Evolutionary conservation across 2,329 filamentous ascomycete species (phyloP).

Genomic region (Phoma sp.): DNA sequence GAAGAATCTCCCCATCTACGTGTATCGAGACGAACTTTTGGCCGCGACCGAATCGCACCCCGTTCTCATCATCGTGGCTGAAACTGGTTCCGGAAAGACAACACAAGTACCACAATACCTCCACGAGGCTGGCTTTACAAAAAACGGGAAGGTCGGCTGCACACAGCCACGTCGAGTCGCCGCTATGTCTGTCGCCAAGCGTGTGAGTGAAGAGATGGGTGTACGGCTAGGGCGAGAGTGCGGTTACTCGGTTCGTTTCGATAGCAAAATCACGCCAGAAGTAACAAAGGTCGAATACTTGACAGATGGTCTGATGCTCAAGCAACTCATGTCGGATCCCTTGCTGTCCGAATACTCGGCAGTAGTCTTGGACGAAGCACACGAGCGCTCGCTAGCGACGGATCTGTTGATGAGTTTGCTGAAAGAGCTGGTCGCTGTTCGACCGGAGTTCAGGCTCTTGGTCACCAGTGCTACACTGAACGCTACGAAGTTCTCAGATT

Average conservation of each 20-base stretch:
- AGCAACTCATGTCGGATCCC: conserved; percentile 89
- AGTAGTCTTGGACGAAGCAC: conserved; percentile 96
- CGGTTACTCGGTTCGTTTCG: conserved; percentile 93
- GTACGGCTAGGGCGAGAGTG: conserved; percentile 90
- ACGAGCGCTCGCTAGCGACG: conserved; percentile 89
- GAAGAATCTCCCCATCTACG: conserved; percentile 88
- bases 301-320: conserved; percentile 94
- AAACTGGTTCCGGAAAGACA: conserved; percentile 94
- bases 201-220: conserved; percentile 93
- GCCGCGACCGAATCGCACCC: conserved; percentile 86
- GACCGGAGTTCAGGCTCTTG: conserved; percentile 85
- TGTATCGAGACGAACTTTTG: conserved; percentile 83
- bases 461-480: conserved; percentile 96
- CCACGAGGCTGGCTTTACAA: conserved; percentile 65
- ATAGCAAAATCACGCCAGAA: conserved; percentile 77
- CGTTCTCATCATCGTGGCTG: conserved; percentile 88
- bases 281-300: conserved; percentile 94
- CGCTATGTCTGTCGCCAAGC: conserved; percentile 95
- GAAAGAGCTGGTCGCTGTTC: conserved; percentile 83
- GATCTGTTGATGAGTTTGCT: conserved; percentile 88
- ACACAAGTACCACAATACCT: conserved; percentile 95
- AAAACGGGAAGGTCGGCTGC: conserved; percentile 81
- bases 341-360: conserved; percentile 82
- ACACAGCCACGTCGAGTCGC: conserved; percentile 95
- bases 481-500: conserved; percentile 86